These are phyloP conservation scores for Zygotorulaspora mrakii DNA, from an alignment of 1,139 yeast genomes.

Conservation along the genomic window DNA sequence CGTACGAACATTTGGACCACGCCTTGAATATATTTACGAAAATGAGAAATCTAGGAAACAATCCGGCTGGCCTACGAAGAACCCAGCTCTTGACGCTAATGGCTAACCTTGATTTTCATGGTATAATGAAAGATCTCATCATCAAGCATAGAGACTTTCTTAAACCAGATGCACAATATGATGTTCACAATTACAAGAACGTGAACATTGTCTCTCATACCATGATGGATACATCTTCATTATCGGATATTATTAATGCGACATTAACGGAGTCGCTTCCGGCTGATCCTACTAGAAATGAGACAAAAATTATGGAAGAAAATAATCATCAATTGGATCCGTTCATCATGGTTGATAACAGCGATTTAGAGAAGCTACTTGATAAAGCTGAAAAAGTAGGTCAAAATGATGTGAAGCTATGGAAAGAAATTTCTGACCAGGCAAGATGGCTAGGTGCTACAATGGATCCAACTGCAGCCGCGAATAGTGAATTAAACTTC, in stretches of 20 bases:
- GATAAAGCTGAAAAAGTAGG: constrained; percentile 31
- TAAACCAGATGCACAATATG: constrained; percentile 24
- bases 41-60: constrained; percentile 73
- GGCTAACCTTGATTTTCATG: constrained; percentile 63
- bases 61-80: constrained; percentile 71
- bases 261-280: constrained; percentile 18
- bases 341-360: constrained; percentile 22
- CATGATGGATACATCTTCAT: constrained; percentile 13
- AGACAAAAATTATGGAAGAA: constrained; percentile 29
- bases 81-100: constrained; percentile 67
- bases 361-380: constrained; percentile 31
- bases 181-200: constrained; percentile 18
- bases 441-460: constrained; percentile 60
- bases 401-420: constrained; percentile 55
- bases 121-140: constrained; percentile 55
- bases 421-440: constrained; percentile 72
- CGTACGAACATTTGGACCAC: constrained; percentile 67
- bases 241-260: constrained; percentile 18
- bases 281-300: constrained; percentile 19
- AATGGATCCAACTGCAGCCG: constrained; percentile 32
- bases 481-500: constrained; percentile 27
- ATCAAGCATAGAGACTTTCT: constrained; percentile 54
- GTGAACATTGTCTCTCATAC: constrained; percentile 19
- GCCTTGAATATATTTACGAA: constrained; percentile 66
- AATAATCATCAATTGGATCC: constrained; percentile 33